Base-by-base conservation (phyloP, 1,284 basidiomycete genomes). In the Acaromyces ingoldii region DNA sequence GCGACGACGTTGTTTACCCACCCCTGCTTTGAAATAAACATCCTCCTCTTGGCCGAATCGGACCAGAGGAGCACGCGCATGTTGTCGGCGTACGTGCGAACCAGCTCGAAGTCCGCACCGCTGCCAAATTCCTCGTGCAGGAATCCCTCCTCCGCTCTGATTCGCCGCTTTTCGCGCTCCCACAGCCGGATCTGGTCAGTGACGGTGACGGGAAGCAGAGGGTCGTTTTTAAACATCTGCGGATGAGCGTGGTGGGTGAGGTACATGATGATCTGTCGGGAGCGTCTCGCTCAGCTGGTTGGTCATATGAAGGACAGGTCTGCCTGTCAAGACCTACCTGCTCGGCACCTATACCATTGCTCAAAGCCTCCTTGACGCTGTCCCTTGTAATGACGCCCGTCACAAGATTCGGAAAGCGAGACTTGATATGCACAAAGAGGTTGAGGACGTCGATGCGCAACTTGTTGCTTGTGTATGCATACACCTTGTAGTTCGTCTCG, bases 111-210 rank as follows among this genome's bases (percentile, higher is more conserved):
- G 77, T 95, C 90, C 25, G 84, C 84, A 66, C 85, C 83, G 26
- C 89, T 88, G 38, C 85, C 83, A 72, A 95, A 95, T 44, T 86
- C 85, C 36, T 84, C 89, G 77, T 92, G 93, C 34, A 95, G 81
- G 74, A 84, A 89, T 33, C 89, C 53, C n/a, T 36, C 29, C 11
- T 40, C 19, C n/a, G 33, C 19, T 28, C 19, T 28, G 1, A 98
- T 80, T 45, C 95, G 83, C 76, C 97, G 92, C 76, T 88, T 86
- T 79, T 98, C 95, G 48, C 92, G 81, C 77, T 99, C 93, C 93
- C 95, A 99, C 15, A 98, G 80, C 48, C 95, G 85, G 62, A 99
- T 89, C 78, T 98, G 95, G 78, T 99, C 95, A 66, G 96, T 91
- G 0, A 97, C 92, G 0, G 93, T 96, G 33, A 93, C 89, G 25